Evolutionary conservation across 345 rosid genomes (phyloP), one percentile per base, ranked within the genome.

Genomic region (Sapria himalayana): DNA sequence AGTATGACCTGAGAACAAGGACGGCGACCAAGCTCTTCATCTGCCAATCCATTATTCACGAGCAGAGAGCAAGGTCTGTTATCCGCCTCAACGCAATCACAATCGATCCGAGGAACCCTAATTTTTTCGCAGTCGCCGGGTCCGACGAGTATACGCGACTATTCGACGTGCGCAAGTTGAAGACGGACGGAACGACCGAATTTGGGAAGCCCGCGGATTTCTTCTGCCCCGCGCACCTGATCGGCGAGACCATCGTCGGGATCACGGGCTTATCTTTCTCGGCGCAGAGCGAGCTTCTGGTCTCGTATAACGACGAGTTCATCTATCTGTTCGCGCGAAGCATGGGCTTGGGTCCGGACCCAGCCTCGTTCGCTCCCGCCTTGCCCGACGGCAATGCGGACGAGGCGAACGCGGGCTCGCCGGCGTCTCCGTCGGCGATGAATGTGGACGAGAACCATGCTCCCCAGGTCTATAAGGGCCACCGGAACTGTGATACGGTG

Each of bases 201-300:
- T 56, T 60, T 47, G 78, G 66, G 47, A 67, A 35, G 50, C 75
- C 94, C 19, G 32, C 58, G 1, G 63, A 72, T 56, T 65, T 57
- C 61, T 89, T 76, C 54, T 79, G 86, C 58, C 86, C 98, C 16
- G 63, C 57, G 9, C 67, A 82, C 50, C 63, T 89, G 61, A 42
- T 72, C 37, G 93, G 85, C 34, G 63, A 69, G 48, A 51, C 16
- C 2, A 40, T 51, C 5, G 64, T 73, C 46, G 95, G 91, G 41
- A 74, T 89, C 31, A 89, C 95, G 5, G 93, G 94, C 40, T 74
- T 89, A 55, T 71, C 91, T 39, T 89, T 72, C 64, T 89, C 94
- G 0, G 81, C 71, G 50, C 85, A 74, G 53, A 79, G 93, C 3
- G 98, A 89, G 54, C 91, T 89, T 57, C 80, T 89, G 7, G 93